A percentile compares a stretch with the other conserved stretches of the same genome.
Conservation (phyloP, 2,329 filamentous ascomycete species). For the Trichoderma simmonsii region DNA sequence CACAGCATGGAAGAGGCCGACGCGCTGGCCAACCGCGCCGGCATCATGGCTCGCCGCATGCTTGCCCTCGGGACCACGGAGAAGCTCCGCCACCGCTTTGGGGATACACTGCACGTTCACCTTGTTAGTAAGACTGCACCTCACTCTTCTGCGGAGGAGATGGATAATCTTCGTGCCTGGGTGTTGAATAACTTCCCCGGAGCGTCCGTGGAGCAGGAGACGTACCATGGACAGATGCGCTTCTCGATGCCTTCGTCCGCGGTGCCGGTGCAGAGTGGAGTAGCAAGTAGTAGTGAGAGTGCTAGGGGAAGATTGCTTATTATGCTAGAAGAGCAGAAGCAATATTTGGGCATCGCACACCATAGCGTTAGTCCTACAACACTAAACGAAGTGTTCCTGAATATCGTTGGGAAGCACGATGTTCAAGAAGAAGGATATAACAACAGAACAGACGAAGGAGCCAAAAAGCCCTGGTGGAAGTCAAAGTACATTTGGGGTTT, state of each 20-base stretch:
- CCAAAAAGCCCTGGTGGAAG: constrained; percentile 27
- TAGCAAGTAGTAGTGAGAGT: constrained; percentile 27
- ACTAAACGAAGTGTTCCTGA: constrained; percentile 82
- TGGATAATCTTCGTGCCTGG: constrained; percentile 64
- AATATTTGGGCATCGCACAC: constrained; percentile 68
- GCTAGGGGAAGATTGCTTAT: constrained; percentile 67
- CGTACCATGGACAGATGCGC: constrained; percentile 78
- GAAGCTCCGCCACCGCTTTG: constrained; percentile 65
- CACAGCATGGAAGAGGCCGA: constrained; percentile 82
- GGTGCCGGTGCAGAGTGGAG: background rate
- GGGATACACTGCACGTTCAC: constrained; percentile 73
- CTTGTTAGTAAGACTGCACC: constrained; percentile 69
- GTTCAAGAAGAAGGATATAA: constrained; percentile 65
- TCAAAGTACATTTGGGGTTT: constrained; percentile 16
- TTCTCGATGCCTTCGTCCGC: constrained; percentile 61
- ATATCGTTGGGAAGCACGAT: constrained; percentile 72
- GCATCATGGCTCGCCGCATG: constrained; percentile 79
- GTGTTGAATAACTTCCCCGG: constrained; percentile 57
- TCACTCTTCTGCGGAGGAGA: constrained; percentile 64
- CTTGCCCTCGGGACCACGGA: constrained; percentile 71
- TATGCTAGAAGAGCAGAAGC: constrained; percentile 64
- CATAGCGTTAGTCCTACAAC: constrained; percentile 80
- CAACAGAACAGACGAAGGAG: constrained; percentile 20
- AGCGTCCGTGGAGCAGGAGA: constrained; percentile 68
- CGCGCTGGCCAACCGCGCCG: constrained; percentile 59